A percentile compares a stretch with the other conserved stretches of the same genome.
Conservation (phyloP, 495 filamentous ascomycete species). For the Amniculicola lignicola region DNA sequence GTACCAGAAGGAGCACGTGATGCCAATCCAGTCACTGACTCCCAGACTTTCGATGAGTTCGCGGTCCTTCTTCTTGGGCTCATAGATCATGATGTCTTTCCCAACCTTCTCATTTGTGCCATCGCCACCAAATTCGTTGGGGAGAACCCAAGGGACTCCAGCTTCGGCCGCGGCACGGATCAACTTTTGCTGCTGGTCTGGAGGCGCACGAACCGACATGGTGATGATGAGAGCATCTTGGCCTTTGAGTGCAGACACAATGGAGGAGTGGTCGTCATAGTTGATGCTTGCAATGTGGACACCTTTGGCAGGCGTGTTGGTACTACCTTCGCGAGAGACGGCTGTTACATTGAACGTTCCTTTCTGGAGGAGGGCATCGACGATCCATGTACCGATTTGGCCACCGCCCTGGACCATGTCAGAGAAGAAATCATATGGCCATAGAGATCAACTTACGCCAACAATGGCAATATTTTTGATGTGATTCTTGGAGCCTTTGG, state of each 20-base stretch:
- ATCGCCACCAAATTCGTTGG: slow-evolving; percentile 56
- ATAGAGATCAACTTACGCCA: slow-evolving; percentile 31
- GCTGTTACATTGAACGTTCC: slow-evolving; percentile 57
- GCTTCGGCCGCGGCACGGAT: slow-evolving; percentile 60
- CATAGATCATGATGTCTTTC: slow-evolving; percentile 40
- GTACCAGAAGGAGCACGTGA: slow-evolving; percentile 51
- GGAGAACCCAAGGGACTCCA: slow-evolving; percentile 58
- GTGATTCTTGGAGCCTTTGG: slow-evolving; percentile 38
- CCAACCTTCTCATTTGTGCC: slow-evolving; percentile 38
- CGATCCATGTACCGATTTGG: slow-evolving; percentile 53
- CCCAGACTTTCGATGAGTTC: slow-evolving; percentile 47
- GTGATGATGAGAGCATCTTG: slow-evolving; percentile 63
- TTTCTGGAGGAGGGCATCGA: slow-evolving; percentile 48
- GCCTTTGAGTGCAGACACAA: slow-evolving; percentile 48
- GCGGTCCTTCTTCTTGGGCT: slow-evolving; percentile 11
- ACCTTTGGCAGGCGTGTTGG: slow-evolving; percentile 41
- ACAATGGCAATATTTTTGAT: slow-evolving; percentile 51
- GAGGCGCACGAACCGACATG: slow-evolving; percentile 44
- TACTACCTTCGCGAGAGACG: slow-evolving; percentile 50
- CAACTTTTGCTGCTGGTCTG: slow-evolving; percentile 48
- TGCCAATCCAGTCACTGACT: slow-evolving; percentile 49
- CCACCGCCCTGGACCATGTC: slow-evolving; percentile 53
- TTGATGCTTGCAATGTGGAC: slow-evolving; percentile 46
- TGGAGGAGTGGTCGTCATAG: slow-evolving; percentile 44
- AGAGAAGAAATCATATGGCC: neutral